Evolutionary conservation across 768 basidiomycete genomes (phyloP).

Genomic region (Tricholoma matsutake): DNA sequence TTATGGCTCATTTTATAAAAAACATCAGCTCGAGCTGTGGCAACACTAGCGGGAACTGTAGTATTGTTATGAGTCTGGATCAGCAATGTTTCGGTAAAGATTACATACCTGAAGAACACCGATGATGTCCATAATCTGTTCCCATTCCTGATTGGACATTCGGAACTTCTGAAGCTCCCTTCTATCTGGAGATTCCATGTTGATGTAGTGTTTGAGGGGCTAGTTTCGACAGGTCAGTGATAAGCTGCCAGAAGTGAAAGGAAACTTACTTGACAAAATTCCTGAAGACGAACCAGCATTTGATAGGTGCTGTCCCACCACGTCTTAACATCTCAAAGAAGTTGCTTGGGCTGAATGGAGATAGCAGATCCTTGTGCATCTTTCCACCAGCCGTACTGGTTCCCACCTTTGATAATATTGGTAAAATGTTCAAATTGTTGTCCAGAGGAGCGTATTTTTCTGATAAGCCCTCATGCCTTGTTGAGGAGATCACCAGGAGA

Average conservation of each 20-base stretch:
- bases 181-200: background rate
- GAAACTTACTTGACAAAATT: constrained; percentile 12
- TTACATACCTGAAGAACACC: constrained; percentile 5
- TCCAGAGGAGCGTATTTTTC: background rate
- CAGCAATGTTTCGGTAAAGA: background rate
- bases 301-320: constrained; percentile 12
- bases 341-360: background rate
- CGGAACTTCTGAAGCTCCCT: constrained; percentile 2
- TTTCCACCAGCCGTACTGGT: background rate
- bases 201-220: constrained; percentile 2
- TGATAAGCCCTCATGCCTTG: no score
- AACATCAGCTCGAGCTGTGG: no score
- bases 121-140: constrained; percentile 11
- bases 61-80: no score
- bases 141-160: constrained; percentile 8
- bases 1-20: no score
- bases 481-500: no score
- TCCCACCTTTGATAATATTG: background rate
- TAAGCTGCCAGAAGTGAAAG: background rate
- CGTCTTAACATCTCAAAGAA: constrained; percentile 14
- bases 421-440: background rate
- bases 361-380: background rate
- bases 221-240: constrained; percentile 5
- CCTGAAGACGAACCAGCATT: constrained; percentile 12
- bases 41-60: no score